Percentiles rank a stretch among this genome's conserved stretches.
Evolutionary conservation across 164 flowering plant species (phyloP).

Genomic region (Chimonanthus praecox): DNA sequence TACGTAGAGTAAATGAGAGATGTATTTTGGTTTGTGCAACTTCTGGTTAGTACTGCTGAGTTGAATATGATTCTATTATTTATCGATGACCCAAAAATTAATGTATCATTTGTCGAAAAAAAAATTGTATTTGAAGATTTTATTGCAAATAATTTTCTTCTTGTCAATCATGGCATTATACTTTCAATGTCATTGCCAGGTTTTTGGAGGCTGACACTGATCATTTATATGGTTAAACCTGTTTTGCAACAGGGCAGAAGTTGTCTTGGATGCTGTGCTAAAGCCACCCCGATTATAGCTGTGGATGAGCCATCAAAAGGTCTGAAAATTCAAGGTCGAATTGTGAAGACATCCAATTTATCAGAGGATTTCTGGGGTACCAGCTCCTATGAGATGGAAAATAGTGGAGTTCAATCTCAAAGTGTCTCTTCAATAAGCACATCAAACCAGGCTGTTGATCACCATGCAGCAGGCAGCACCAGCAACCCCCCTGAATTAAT

Average conservation of each 20-base stretch:
- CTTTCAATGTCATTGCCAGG: not conserved
- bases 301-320: slow-evolving; percentile 75
- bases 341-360: slow-evolving; percentile 43
- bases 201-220: slow-evolving; percentile 16
- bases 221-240: slow-evolving; percentile 35
- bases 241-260: slow-evolving; percentile 76
- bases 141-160: not conserved
- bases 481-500: slow-evolving; percentile 55
- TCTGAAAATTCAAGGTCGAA: slow-evolving; percentile 51
- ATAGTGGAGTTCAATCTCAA: slow-evolving; percentile 65
- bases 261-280: slow-evolving; percentile 79
- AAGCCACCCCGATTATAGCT: slow-evolving; percentile 48
- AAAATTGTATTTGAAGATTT: no score
- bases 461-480: slow-evolving; percentile 28
- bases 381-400: slow-evolving; percentile 74
- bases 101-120: no score
- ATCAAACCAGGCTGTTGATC: slow-evolving; percentile 40
- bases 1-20: no score
- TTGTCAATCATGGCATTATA: not conserved
- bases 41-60: no score
- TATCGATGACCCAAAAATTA: no score
- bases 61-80: no score
- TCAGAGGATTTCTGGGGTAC: slow-evolving; percentile 91
- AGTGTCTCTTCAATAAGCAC: slow-evolving; percentile 67
- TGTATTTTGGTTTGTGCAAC: no score